Evolutionary conservation across 164 flowering plant species (phyloP).

Genomic region (Vitis cinerea): DNA sequence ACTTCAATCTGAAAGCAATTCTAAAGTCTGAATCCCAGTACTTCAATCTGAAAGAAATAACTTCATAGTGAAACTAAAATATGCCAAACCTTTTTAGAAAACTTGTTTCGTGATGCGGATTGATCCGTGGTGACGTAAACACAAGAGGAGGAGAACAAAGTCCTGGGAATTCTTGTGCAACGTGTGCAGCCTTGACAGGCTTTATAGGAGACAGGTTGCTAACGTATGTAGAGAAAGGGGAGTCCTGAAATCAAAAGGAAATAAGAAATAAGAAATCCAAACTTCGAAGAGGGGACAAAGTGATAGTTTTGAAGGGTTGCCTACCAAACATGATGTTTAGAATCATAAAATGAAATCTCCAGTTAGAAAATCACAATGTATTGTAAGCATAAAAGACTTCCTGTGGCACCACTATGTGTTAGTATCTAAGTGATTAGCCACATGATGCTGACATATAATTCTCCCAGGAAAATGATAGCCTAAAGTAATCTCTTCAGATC

Average conservation of each 20-base stretch:
- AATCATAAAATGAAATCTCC: not conserved
- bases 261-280: not conserved
- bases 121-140: conserved; percentile 50
- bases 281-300: not conserved
- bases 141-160: conserved; percentile 47
- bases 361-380: too few relatives aligned
- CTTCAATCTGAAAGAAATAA: not conserved
- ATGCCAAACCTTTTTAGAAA: conserved; percentile 29
- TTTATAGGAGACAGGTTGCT: conserved; percentile 54
- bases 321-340: not conserved
- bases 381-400: too few relatives aligned
- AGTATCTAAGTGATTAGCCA: too few relatives aligned
- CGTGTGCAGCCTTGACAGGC: conserved; percentile 27
- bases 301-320: too few relatives aligned
- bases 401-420: too few relatives aligned
- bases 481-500: too few relatives aligned
- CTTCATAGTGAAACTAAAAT: not conserved
- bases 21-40: not conserved
- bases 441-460: too few relatives aligned
- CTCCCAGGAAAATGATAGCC: too few relatives aligned
- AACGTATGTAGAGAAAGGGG: conserved; percentile 42
- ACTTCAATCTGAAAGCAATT: not conserved
- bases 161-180: conserved; percentile 37
- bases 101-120: conserved; percentile 25
- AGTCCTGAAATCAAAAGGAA: conserved; percentile 38